Conservation (phyloP, 257 asterid species). For the Solanum chiquidenum region DNA sequence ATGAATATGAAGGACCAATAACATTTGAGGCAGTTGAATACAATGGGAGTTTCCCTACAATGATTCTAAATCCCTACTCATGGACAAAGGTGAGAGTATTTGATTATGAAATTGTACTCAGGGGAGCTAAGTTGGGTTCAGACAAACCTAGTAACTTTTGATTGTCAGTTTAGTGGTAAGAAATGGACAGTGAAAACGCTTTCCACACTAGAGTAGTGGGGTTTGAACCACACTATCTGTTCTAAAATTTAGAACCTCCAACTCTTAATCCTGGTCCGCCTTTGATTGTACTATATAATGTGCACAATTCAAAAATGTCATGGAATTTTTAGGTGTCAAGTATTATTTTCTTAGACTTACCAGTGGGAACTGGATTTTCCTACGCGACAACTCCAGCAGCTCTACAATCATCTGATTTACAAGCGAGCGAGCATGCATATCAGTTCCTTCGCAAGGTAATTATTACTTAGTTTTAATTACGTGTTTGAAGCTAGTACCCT, state of each 20-base stretch:
- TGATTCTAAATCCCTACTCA: background rate
- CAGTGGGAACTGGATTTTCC: constrained; percentile 5
- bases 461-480: too few species aligned
- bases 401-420: background rate
- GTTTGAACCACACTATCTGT: too few species aligned
- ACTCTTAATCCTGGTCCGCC: too few species aligned
- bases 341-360: constrained; percentile 5
- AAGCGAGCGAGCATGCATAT: background rate
- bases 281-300: background rate
- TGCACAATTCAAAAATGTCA: background rate
- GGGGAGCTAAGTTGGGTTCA: too few species aligned
- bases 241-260: too few species aligned
- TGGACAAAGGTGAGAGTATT: constrained; percentile 4
- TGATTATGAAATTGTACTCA: background rate
- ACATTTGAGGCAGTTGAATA: constrained; percentile 2
- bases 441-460: constrained; percentile 2
- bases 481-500: too few species aligned
- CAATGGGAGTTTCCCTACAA: constrained; percentile 6
- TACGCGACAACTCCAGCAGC: background rate
- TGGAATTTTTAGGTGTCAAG: background rate
- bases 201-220: too few species aligned
- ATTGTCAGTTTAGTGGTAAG: too few species aligned
- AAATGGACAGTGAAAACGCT: too few species aligned
- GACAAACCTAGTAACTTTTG: too few species aligned
- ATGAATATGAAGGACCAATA: background rate